phyloP scores from a whole-genome alignment of 352 stramenopile genomes.

The Pythium utonaiense region DNA sequence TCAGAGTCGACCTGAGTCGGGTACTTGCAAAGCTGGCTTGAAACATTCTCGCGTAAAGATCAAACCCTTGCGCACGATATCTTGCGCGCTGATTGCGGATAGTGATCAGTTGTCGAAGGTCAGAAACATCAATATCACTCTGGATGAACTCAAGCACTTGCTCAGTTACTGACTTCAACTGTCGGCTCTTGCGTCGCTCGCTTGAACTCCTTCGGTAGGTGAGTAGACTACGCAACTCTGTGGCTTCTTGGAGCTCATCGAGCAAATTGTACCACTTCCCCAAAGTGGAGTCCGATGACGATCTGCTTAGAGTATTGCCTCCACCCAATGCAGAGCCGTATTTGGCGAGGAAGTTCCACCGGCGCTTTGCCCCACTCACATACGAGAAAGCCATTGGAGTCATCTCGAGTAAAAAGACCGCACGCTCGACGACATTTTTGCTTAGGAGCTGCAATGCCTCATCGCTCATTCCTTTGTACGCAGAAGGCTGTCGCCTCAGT shows the following conservation, averaged over 20 bases:
- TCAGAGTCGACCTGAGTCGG: slow-evolving; percentile 33
- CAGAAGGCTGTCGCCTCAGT: slow-evolving; percentile 51
- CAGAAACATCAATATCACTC: slow-evolving; percentile 64
- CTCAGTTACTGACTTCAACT: slow-evolving; percentile 71
- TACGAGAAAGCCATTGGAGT: slow-evolving; percentile 75
- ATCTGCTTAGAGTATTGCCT: neutral
- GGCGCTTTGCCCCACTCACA: slow-evolving; percentile 60
- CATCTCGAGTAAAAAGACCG: slow-evolving; percentile 68
- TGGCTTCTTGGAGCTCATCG: slow-evolving; percentile 74
- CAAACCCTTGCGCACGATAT: slow-evolving; percentile 42
- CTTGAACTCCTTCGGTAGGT: slow-evolving; percentile 76
- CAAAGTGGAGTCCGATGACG: slow-evolving; percentile 39
- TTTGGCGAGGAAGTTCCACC: slow-evolving; percentile 68
- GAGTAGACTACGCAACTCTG: slow-evolving; percentile 62
- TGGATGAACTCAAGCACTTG: slow-evolving; percentile 85
- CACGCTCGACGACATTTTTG: slow-evolving; percentile 66
- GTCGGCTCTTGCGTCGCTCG: slow-evolving; percentile 44
- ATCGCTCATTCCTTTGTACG: slow-evolving; percentile 72
- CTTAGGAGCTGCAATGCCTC: slow-evolving; percentile 66
- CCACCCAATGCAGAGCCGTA: slow-evolving; percentile 58
- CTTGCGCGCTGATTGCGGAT: slow-evolving; percentile 44
- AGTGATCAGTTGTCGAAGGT: slow-evolving; percentile 44
- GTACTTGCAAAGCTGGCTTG: slow-evolving; percentile 21
- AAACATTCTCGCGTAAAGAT: slow-evolving; percentile 38
- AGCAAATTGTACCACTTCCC: slow-evolving; percentile 82